Evolutionary conservation across 805 yeast species (phyloP).

Genomic region (Brettanomyces custersianus): DNA sequence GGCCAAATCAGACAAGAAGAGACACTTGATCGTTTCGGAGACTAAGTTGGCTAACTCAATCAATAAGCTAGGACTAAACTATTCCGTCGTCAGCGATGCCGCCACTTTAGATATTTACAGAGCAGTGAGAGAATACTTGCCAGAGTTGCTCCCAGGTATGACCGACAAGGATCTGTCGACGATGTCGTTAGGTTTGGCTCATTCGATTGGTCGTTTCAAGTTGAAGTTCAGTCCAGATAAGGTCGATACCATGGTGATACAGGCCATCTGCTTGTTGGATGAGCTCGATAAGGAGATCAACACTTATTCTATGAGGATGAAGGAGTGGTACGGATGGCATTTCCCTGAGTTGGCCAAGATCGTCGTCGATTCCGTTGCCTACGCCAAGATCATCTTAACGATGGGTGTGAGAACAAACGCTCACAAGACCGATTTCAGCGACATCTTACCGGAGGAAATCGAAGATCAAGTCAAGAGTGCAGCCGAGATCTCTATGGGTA

Average conservation of each 20-base stretch:
- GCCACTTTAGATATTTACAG: slow-evolving; percentile 91
- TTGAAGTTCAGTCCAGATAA: slow-evolving; percentile 96
- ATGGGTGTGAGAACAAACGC: slow-evolving; percentile 95
- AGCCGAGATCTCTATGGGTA: slow-evolving; percentile 99
- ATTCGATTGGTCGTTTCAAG: slow-evolving; percentile 97
- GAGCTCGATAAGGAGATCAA: slow-evolving; percentile 96
- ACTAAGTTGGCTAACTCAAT: slow-evolving; percentile 94
- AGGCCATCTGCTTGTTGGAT: slow-evolving; percentile 94
- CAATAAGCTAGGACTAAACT: slow-evolving; percentile 85
- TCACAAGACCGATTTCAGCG: slow-evolving; percentile 80
- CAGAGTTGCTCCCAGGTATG: slow-evolving; percentile 90
- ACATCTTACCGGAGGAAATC: slow-evolving; percentile 84
- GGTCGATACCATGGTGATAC: slow-evolving; percentile 98
- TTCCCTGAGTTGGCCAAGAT: slow-evolving; percentile 99
- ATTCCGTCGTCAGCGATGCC: slow-evolving; percentile 87
- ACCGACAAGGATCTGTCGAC: slow-evolving; percentile 76
- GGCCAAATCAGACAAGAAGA: slow-evolving; percentile 70
- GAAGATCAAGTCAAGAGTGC: slow-evolving; percentile 91
- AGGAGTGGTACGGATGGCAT: slow-evolving; percentile 99
- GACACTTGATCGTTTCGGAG: slow-evolving; percentile 86
- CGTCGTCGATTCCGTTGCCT: slow-evolving; percentile 91
- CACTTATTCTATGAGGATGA: slow-evolving; percentile 97
- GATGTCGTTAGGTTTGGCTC: slow-evolving; percentile 98
- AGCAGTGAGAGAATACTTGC: slow-evolving; percentile 89
- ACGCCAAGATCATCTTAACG: slow-evolving; percentile 83